phyloP scores from a whole-genome alignment of 2,329 filamentous ascomycete species.

The Venturiaceae sp. region DNA sequence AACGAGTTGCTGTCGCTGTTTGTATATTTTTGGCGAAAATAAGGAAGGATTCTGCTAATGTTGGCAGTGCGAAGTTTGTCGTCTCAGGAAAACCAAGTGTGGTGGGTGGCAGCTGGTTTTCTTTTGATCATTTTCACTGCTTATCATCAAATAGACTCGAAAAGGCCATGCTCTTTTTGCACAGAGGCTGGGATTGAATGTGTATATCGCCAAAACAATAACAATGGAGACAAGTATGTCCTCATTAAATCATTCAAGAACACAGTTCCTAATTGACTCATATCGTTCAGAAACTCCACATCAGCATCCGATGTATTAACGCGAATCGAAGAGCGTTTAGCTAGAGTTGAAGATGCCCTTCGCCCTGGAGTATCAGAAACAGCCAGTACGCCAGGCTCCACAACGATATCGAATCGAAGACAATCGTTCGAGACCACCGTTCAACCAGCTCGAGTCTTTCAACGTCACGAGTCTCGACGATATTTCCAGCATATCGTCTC shows the following conservation, averaged over 20 bases:
- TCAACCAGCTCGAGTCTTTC: too few relatives aligned
- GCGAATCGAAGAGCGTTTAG: slow-evolving; percentile 17
- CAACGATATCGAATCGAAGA: too few relatives aligned
- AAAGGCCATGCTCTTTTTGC: slow-evolving; percentile 19
- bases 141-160: too few relatives aligned
- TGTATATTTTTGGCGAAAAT: slow-evolving; percentile 2
- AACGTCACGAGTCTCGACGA: slow-evolving; percentile 8
- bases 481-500: slow-evolving; percentile 12
- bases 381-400: slow-evolving; percentile 13
- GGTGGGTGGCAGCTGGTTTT: too few relatives aligned
- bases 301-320: slow-evolving; percentile 14
- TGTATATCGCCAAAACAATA: slow-evolving; percentile 17
- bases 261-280: background rate
- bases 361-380: slow-evolving; percentile 10
- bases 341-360: slow-evolving; percentile 16
- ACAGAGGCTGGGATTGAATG: slow-evolving; percentile 20
- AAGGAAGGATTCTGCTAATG: background rate
- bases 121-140: too few relatives aligned
- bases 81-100: slow-evolving; percentile 19
- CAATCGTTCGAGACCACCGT: background rate
- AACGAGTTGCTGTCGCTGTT: slow-evolving; percentile 18
- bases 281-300: background rate
- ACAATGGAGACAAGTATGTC: slow-evolving; percentile 15
- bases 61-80: slow-evolving; percentile 19
- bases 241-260: background rate